Evolutionary conservation across 768 basidiomycete species (phyloP), one percentile per base, ranked within the genome.

Genomic region (Lactarius sp.): DNA sequence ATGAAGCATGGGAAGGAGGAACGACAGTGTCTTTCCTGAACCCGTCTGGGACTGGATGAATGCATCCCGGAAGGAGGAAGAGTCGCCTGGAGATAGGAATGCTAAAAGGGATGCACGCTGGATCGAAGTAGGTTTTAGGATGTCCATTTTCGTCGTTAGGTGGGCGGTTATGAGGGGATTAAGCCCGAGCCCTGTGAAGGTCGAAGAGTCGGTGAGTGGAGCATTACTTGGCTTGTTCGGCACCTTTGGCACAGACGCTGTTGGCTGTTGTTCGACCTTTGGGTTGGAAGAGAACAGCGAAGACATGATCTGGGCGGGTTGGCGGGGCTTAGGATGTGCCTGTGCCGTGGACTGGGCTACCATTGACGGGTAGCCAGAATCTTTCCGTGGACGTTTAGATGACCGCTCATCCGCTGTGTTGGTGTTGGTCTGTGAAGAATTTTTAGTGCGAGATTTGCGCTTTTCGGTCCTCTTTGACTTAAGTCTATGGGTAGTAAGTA

Each of bases 41-140:
- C 96, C 96, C 9, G 96, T 98, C 73, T 98, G 94, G 13, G 94
- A 92, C 74, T 97, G 95, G 60, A 98, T 91, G 74, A 97, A 95
- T 14, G 90, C 83, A 74, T 96, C 94, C 63, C 89, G 80, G 54
- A 77, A 61, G 10, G 76, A 53, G 69, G 66, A 64, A 75, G 75
- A 66, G 75, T 69, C 44, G 73, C 75, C 31, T 79, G 72, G 56
- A 76, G 76, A 64, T 4, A 90, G 80, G 49, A 98, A 79, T n/a
- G 86, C 74, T 6, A 83, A 80, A 13, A 88, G 76, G 10, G 81
- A 81, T 8, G 87, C 85, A 62, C 88, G 82, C 74, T 98, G 96
- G 65, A 97, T 93, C 10, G 90, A 86, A 0, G 96, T 98, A 4
- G 96, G 96, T 68, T 87, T 90, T 12, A 80, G 74, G 49, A 98